Evolutionary conservation across 768 basidiomycete genomes (phyloP), one percentile per base, ranked within the genome.

Genomic region (Coprinopsis sp.): DNA sequence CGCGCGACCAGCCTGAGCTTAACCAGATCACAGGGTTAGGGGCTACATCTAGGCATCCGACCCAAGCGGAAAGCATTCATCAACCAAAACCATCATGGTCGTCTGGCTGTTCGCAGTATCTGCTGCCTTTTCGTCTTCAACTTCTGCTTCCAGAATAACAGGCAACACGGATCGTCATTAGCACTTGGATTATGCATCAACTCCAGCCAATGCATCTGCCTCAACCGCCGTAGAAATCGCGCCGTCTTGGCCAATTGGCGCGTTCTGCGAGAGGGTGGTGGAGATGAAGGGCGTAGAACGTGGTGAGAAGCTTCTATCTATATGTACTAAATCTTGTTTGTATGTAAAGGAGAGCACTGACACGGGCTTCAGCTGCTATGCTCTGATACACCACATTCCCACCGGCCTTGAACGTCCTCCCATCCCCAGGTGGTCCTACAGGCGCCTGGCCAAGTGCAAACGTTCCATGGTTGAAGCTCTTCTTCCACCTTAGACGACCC

Each of bases 231-330:
- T n/a, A n/a, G 64, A 69, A 1, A 78, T 74, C 53, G 65, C 74
- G 1, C 78, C 78, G 0, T 75, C 68, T 50, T 79, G 77, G 77
- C 69, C 1, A 73, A 69, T 49, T 79, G 76, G 75, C 58, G 59
- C 4, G 51, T 77, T 10, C 65, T 69, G 31, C 50, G 56, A 8
- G 24, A 41, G 24, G 54, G 50, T n/a, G 47, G 53, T 11, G 27
- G 34, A 0, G 18, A 57, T 56, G 18, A 64, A 63, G 61, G 56
- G 53, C 3, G 56, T 76, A 3, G 58, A 57, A 16, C 70, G 69
- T 43, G 50, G 77, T n/a, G 70, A 74, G 45, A 70, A 54, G 66
- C 70, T 1, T 66, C 70, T 2, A 77, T 78, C 45, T 73, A 74
- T 77, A 46, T 24, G 68, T 62, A 4, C 27, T 30, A n/a, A n/a